Base-by-base conservation (phyloP, 768 basidiomycete genomes). In the Rhodotorula kratochvilovae region DNA sequence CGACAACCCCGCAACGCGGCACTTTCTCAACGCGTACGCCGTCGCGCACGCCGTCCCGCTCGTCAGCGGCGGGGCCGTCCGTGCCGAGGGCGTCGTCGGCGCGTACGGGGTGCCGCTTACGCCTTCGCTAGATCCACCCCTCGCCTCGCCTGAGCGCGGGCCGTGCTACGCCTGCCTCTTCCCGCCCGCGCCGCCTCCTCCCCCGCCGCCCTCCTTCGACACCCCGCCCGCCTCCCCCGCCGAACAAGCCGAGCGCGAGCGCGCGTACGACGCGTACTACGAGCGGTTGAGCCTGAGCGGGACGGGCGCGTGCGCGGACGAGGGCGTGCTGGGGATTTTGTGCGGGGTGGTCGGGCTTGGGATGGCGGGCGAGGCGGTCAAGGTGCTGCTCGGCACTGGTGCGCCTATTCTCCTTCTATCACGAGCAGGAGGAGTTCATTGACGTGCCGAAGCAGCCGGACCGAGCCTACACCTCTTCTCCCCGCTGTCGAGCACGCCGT, bases 111-210 rank as follows among this genome's bases (percentile, higher is more conserved):
- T 76, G 68, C 77, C 61, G 0, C 48, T 69, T 16, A 74, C 66
- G 23, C 3, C 48, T n/a, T 46, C 12, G 50, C n/a, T 65, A 54
- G 35, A 48, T 0, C 21, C 45, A 31, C 35, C 21, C 23, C 27
- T 17, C 21, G 16, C 23, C 54, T 7, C 8, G 35, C 39, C 64
- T 0, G 45, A 65, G 68, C 53, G 86, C 84, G 12, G 80, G 82
- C 94, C 93, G 1, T 99, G 96, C 80, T 97, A 95, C 80, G 85
- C 96, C 25, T 98, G 96, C 79, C 80, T 98, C 54, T 98, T 93
- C 80, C 94, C 95, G 0, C 85, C 84, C 63, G 87, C 92, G 3
- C 87, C 92, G 2, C 84, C 86, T 8, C 84, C 82, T 29, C 86
- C 86, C 64, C 83, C 33, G 2, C 42, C 48, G 11, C 62, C 63